Evolutionary conservation across 1,284 basidiomycete genomes (phyloP), one percentile per base, ranked within the genome.

Genomic region (Phellopilus nigrolimitatus): DNA sequence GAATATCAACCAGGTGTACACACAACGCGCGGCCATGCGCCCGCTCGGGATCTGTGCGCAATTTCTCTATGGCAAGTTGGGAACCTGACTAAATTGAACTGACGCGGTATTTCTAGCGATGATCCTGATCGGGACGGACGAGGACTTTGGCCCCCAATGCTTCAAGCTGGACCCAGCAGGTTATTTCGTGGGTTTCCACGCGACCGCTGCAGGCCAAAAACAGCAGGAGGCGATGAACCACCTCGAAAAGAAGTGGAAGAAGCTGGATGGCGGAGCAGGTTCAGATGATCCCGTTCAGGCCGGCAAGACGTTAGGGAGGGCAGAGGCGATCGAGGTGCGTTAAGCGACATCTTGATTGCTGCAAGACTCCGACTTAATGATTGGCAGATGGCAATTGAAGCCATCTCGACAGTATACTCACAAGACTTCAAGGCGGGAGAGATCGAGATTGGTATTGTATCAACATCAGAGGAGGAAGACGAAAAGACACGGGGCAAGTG

Each of bases 81-180:
- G n/a, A n/a, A n/a, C n/a, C n/a, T 24, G 33, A 41, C n/a, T 46
- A 9, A 28, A 47, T 21, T 12, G 19, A 24, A 21, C 57, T 19
- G 22, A 17, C 21, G 27, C 40, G 22, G n/a, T n/a, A n/a, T n/a
- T n/a, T 46, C 24, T 57, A 95, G 93, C 91, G 3, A 98, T 97
- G 94, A 91, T 98, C 57, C 72, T 99, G 58, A 94, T 99, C 61
- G 97, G 97, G 1, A 79, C 88, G 52, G 97, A 99, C 68, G 76
- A 85, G 19, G 93, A 97, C 66, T 77, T 78, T 45, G 91, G 91
- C 13, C 95, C 97, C 10, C 95, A 97, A 70, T 82, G 90, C 62
- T 99, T 97, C 80, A 97, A 97, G 71, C 84, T 99, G 54, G 97
- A 99, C 66, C 97, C 97, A 4, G 97, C 97, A 1, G 97, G 97